Evolutionary conservation across 2,329 filamentous ascomycete species (phyloP).

Genomic region (Clarireedia sp.): DNA sequence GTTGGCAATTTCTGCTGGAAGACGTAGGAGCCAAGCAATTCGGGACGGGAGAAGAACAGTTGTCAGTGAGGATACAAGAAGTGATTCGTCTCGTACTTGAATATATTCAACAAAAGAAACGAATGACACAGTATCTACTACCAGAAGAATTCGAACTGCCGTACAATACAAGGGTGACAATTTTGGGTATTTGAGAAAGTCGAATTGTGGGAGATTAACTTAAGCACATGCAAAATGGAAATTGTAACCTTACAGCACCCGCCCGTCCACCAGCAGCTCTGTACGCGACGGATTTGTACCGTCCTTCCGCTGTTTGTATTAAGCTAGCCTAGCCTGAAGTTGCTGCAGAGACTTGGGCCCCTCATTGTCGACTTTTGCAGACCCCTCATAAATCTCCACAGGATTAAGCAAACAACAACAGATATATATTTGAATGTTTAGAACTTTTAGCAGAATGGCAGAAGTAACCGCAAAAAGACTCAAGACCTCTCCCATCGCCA

Average conservation of each 20-base stretch:
- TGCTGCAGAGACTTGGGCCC: conserved; percentile 7
- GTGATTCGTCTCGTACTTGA: too few species aligned
- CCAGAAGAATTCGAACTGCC: background rate
- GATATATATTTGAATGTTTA: conserved; percentile 34
- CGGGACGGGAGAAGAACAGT: too few species aligned
- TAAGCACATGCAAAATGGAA: conserved; percentile 6
- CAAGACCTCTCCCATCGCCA: conserved; percentile 56
- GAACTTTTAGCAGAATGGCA: conserved; percentile 49
- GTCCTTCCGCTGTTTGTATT: background rate
- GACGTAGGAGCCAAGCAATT: background rate
- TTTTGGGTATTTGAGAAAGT: background rate
- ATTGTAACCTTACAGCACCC: background rate
- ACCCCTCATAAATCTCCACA: background rate
- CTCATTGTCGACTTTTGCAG: background rate
- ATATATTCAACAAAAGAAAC: background rate
- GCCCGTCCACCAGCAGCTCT: too few species aligned
- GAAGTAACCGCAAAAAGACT: conserved; percentile 72
- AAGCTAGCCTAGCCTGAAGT: background rate
- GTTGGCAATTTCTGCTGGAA: background rate
- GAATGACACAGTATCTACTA: background rate
- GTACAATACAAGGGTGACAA: background rate
- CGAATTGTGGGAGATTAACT: too few species aligned
- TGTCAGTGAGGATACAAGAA: too few species aligned
- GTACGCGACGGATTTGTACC: background rate
- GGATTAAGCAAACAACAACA: background rate